Conservation (phyloP, 2,329 filamentous ascomycete genomes). For the Chaetomiaceae sp. region DNA sequence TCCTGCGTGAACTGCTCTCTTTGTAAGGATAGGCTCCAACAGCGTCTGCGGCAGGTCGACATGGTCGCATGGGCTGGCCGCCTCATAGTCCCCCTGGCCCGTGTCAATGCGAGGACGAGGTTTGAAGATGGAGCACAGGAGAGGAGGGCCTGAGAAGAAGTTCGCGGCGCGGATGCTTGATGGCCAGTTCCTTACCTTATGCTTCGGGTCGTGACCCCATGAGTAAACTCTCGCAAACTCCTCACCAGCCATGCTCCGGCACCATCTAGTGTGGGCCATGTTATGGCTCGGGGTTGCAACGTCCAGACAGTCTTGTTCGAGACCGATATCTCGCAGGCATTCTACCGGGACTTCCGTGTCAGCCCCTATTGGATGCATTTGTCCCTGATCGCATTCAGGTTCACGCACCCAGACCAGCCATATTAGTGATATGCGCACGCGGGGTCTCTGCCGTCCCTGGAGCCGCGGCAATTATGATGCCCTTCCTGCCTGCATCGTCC, state of each 20-base stretch:
- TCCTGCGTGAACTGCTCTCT: conserved; percentile 37
- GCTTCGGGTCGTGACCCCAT: conserved; percentile 39
- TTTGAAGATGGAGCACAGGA: conserved; percentile 28
- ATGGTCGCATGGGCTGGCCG: conserved; percentile 41
- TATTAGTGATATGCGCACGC: conserved; percentile 58
- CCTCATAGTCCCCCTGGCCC: conserved; percentile 40
- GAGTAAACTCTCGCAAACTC: conserved; percentile 48
- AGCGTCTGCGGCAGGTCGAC: conserved; percentile 46
- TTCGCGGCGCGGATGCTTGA: no score
- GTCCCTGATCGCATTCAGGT: background rate
- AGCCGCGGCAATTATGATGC: conserved; percentile 49
- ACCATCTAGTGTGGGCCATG: conserved; percentile 52
- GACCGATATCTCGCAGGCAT: conserved; percentile 48
- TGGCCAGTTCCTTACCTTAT: conserved; percentile 14
- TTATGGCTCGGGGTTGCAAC: conserved; percentile 36
- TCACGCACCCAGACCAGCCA: conserved; percentile 44
- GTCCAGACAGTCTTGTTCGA: conserved; percentile 39
- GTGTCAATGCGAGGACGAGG: conserved; percentile 22
- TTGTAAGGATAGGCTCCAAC: conserved; percentile 45
- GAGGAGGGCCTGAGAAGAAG: no score
- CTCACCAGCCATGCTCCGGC: conserved; percentile 47
- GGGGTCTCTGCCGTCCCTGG: conserved; percentile 52
- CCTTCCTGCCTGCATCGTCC: conserved; percentile 39
- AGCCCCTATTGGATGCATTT: background rate
- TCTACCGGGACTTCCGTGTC: conserved; percentile 32